phyloP scores from a whole-genome alignment of 768 basidiomycete genomes.

The Amanita thiersii region DNA sequence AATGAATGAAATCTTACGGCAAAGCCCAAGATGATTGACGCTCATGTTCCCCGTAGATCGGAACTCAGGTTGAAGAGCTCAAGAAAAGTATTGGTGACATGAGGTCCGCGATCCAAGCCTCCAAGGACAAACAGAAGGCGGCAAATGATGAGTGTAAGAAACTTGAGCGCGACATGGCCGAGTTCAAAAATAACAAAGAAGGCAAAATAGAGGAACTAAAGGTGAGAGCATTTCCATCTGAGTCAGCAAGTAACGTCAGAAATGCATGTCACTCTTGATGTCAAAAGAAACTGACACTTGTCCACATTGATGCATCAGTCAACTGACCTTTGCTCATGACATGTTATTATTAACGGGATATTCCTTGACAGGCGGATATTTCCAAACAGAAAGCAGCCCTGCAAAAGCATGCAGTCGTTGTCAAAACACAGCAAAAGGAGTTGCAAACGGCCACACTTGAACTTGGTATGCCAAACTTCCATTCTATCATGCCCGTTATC shows the following conservation, averaged over 20 bases:
- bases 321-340: no score
- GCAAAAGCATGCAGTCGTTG: slow-evolving; percentile 69
- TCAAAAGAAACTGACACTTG: no score
- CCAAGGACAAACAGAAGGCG: slow-evolving; percentile 68
- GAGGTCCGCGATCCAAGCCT: slow-evolving; percentile 45
- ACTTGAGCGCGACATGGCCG: slow-evolving; percentile 94
- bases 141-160: slow-evolving; percentile 76
- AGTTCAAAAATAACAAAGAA: slow-evolving; percentile 98
- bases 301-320: no score
- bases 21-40: background rate
- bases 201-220: slow-evolving; percentile 93
- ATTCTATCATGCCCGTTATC: background rate
- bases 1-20: background rate
- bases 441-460: slow-evolving; percentile 83
- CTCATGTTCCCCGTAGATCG: slow-evolving; percentile 42
- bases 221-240: slow-evolving; percentile 31
- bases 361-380: slow-evolving; percentile 55
- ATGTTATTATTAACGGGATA: no score
- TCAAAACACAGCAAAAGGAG: slow-evolving; percentile 88
- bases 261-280: no score
- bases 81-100: slow-evolving; percentile 58
- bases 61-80: slow-evolving; percentile 67
- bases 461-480: slow-evolving; percentile 26
- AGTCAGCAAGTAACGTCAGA: background rate
- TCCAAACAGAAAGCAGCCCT: slow-evolving; percentile 72